phyloP scores from a whole-genome alignment of 2,329 filamentous ascomycete genomes.

The Penicillium sp. region DNA sequence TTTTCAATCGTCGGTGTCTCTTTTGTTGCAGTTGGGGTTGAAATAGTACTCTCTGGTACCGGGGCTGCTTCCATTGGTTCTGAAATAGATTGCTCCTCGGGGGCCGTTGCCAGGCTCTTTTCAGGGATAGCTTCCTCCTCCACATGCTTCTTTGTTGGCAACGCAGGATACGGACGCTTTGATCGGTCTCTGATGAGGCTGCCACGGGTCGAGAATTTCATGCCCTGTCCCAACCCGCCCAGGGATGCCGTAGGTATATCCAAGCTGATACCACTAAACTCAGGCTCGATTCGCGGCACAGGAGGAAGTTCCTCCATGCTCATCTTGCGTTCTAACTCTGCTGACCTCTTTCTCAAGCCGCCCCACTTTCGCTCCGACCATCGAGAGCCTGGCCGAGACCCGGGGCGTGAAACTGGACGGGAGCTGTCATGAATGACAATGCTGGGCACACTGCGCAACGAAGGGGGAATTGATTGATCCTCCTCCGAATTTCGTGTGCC shows the following conservation, averaged over 20 bases:
- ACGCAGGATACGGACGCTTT: constrained; percentile 31
- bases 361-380: constrained; percentile 51
- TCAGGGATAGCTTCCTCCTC: constrained; percentile 10
- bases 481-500: constrained; percentile 27
- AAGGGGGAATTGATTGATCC: constrained; percentile 32
- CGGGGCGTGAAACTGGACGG: constrained; percentile 34
- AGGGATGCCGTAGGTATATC: constrained; percentile 59
- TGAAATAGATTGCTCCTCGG: constrained; percentile 14
- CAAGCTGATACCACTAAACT: constrained; percentile 56
- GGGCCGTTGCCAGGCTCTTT: constrained; percentile 10
- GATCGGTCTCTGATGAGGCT: constrained; percentile 60
- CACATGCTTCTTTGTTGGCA: constrained; percentile 24
- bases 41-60: constrained; percentile 14
- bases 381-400: constrained; percentile 46
- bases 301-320: constrained; percentile 37
- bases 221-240: constrained; percentile 56
- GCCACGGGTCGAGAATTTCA: constrained; percentile 64
- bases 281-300: constrained; percentile 37
- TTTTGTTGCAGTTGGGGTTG: background rate
- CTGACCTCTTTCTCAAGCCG: constrained; percentile 40
- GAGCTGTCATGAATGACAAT: constrained; percentile 45
- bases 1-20: constrained; percentile 12
- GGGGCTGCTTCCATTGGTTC: constrained; percentile 29
- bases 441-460: constrained; percentile 44
- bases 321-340: constrained; percentile 37